Conservation (phyloP, 2,329 filamentous ascomycete species). For the Phyllosticta ampelicida region DNA sequence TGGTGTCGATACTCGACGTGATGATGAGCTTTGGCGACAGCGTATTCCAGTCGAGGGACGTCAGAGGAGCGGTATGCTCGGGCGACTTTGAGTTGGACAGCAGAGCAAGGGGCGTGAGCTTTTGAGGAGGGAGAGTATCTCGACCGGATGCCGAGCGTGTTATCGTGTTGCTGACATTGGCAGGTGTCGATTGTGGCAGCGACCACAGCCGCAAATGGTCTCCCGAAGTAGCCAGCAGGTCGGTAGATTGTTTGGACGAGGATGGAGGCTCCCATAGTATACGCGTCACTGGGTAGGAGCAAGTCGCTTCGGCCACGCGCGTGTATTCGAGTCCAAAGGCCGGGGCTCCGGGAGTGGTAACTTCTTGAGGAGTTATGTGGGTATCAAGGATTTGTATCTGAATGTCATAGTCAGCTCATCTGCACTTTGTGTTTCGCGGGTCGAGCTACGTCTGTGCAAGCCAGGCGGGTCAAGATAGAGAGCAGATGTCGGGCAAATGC, state of each 20-base stretch:
- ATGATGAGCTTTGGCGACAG: constrained; percentile 91
- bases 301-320: constrained; percentile 90
- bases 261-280: constrained; percentile 94
- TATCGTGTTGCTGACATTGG: constrained; percentile 58
- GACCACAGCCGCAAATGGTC: constrained; percentile 94
- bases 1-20: constrained; percentile 97
- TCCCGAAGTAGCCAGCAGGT: constrained; percentile 87
- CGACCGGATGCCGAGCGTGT: constrained; percentile 53
- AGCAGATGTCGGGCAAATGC: not conserved
- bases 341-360: constrained; percentile 57
- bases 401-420: not conserved
- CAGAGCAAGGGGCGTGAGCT: constrained; percentile 83
- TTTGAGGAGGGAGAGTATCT: constrained; percentile 54
- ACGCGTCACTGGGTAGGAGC: constrained; percentile 93
- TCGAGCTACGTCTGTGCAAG: not conserved
- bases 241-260: constrained; percentile 87
- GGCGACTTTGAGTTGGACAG: constrained; percentile 97
- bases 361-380: constrained; percentile 58
- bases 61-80: constrained; percentile 92
- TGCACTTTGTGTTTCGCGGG: not conserved
- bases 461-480: not conserved
- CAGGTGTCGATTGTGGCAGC: constrained; percentile 47
- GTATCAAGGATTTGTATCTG: constrained; percentile 97
- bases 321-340: constrained; percentile 79
- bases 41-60: constrained; percentile 95